These are phyloP conservation scores for Cladorrhinum samala DNA, from an alignment of 495 filamentous ascomycete species.

Conservation along the genomic window DNA sequence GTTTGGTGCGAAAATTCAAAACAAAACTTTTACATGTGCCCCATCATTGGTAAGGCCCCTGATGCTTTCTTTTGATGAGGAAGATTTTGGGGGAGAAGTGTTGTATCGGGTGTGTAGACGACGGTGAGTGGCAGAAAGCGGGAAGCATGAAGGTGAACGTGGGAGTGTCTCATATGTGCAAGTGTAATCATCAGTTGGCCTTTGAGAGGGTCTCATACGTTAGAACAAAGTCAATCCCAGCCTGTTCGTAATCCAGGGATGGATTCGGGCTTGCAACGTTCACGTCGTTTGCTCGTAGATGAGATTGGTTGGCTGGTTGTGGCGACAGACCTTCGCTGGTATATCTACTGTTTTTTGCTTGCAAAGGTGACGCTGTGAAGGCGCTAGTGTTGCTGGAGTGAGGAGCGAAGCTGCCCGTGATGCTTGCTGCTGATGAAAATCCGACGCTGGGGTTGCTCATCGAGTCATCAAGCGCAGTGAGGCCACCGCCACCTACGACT, in stretches of 20 bases:
- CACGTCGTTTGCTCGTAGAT: conserved; percentile 12
- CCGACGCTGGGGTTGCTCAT: conserved; percentile 38
- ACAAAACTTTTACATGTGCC: too few species aligned
- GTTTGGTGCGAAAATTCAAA: too few species aligned
- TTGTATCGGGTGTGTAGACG: too few species aligned
- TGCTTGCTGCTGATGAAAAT: conserved; percentile 33
- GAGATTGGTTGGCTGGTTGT: conserved; percentile 3
- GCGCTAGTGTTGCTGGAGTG: conserved; percentile 15
- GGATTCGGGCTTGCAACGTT: conserved; percentile 27
- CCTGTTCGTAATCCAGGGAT: conserved; percentile 72
- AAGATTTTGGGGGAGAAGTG: too few species aligned
- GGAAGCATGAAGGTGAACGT: too few species aligned
- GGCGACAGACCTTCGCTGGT: conserved; percentile 27
- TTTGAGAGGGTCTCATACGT: conserved; percentile 67
- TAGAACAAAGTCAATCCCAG: conserved; percentile 93
- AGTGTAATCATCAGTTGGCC: conserved; percentile 59
- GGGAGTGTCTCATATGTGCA: background rate
- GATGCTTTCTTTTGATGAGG: too few species aligned
- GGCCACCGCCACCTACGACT: conserved; percentile 47
- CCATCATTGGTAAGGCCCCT: too few species aligned
- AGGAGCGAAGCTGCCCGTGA: conserved; percentile 40
- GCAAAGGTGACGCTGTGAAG: conserved; percentile 12
- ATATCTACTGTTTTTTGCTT: conserved; percentile 23
- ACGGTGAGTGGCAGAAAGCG: too few species aligned
- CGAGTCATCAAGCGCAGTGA: conserved; percentile 40